Percentiles rank a stretch among this genome's conserved stretches.
These are phyloP conservation scores for Yamadazyma kanchanaburiensis DNA, from an alignment of 1,139 yeast species.

Conservation along the genomic window DNA sequence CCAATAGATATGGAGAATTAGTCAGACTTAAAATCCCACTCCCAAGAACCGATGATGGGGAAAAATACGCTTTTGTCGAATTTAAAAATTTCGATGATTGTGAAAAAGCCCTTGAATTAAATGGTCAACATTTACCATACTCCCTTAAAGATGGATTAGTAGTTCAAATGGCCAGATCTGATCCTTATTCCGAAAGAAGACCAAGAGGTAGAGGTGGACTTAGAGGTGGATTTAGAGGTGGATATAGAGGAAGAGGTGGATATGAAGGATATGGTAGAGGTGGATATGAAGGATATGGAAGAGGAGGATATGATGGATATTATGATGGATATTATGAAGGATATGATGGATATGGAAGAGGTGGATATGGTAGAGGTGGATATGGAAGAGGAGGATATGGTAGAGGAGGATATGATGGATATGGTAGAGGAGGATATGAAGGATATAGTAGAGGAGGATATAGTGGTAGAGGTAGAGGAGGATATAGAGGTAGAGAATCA, in stretches of 20 bases:
- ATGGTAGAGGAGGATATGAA: slow-evolving; percentile 9
- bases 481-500: slow-evolving; percentile 12
- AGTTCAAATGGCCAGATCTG: slow-evolving; percentile 60
- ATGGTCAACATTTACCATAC: slow-evolving; percentile 43
- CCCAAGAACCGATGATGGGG: slow-evolving; percentile 60
- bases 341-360: slow-evolving; percentile 13
- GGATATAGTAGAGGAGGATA: slow-evolving; percentile 3
- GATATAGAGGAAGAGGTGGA: slow-evolving; percentile 12
- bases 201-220: slow-evolving; percentile 26
- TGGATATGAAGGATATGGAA: slow-evolving; percentile 10
- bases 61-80: slow-evolving; percentile 73
- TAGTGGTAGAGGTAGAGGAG: slow-evolving; percentile 14
- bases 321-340: slow-evolving; percentile 24
- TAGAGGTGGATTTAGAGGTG: slow-evolving; percentile 17
- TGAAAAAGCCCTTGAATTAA: slow-evolving; percentile 55
- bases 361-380: slow-evolving; percentile 15
- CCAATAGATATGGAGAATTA: slow-evolving; percentile 55
- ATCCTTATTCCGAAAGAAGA: slow-evolving; percentile 44
- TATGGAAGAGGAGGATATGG: slow-evolving; percentile 18
- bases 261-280: slow-evolving; percentile 6
- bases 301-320: slow-evolving; percentile 17
- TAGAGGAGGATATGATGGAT: slow-evolving; percentile 4
- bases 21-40: slow-evolving; percentile 71
- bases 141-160: slow-evolving; percentile 38
- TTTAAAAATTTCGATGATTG: slow-evolving; percentile 59